Conservation (phyloP, 495 filamentous ascomycete species). For the Podospora didyma region DNA sequence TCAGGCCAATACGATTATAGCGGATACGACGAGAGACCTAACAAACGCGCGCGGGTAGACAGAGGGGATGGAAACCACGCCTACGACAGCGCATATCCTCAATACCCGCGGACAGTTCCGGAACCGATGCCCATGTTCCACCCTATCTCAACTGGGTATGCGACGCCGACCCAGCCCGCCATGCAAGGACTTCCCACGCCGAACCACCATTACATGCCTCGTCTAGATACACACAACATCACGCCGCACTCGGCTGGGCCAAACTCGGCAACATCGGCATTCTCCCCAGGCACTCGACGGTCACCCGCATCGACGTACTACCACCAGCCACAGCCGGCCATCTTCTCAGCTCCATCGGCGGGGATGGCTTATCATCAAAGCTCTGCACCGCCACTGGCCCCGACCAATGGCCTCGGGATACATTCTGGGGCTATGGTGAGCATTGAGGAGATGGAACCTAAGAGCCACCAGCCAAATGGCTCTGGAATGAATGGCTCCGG, state of each 20-base stretch:
- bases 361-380: background rate
- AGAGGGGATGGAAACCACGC: constrained; percentile 7
- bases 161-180: constrained; percentile 7
- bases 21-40: constrained; percentile 14
- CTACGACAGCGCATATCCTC: constrained; percentile 18
- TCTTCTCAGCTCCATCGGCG: background rate
- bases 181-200: constrained; percentile 13
- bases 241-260: constrained; percentile 6
- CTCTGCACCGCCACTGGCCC: too few species aligned
- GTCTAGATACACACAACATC: constrained; percentile 1
- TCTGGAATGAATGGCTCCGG: background rate
- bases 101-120: constrained; percentile 24
- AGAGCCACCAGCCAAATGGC: background rate
- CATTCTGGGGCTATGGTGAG: background rate
- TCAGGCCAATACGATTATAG: constrained; percentile 17
- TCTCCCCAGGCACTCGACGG: constrained; percentile 11
- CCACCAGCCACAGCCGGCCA: background rate
- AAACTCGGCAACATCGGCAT: constrained; percentile 12
- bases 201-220: background rate
- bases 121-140: constrained; percentile 10
- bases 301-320: constrained; percentile 8
- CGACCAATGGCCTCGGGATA: background rate
- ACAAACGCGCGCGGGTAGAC: constrained; percentile 20
- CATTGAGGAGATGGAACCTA: background rate
- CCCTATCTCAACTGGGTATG: constrained; percentile 12